phyloP scores from a whole-genome alignment of 176 grass and related monocot genomes.

The Triticum urartu region DNA sequence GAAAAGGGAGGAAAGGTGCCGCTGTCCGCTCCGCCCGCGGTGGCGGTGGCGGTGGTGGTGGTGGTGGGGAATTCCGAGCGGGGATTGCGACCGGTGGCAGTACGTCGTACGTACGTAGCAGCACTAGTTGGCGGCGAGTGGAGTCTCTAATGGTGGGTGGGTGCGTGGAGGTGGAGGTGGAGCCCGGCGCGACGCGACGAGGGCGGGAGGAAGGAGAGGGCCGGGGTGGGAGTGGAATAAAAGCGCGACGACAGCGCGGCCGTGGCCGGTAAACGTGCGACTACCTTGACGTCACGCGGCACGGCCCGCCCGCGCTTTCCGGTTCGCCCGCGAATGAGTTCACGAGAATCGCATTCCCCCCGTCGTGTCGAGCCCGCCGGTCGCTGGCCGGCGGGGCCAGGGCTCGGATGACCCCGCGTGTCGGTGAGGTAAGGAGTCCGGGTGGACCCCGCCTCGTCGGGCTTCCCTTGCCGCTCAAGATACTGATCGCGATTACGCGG shows the following conservation, averaged over 20 bases:
- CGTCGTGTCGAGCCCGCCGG: not conserved
- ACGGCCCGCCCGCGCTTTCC: conserved; percentile 18
- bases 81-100: not conserved
- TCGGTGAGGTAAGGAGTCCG: too few species aligned
- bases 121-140: not conserved
- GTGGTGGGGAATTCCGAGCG: conserved; percentile 14
- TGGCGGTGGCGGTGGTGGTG: not conserved
- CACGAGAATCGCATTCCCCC: not conserved
- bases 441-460: too few species aligned
- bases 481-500: not conserved
- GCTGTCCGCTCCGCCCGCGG: not conserved
- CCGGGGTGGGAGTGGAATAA: conserved; percentile 7
- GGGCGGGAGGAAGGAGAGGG: not conserved
- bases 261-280: conserved; percentile 4
- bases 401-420: not conserved
- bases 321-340: not conserved
- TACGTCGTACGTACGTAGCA: not conserved
- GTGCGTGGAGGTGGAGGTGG: not conserved
- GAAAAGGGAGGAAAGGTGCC: not conserved
- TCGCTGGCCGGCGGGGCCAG: not conserved
- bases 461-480: not conserved
- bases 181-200: conserved; percentile 11
- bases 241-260: conserved; percentile 18
- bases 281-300: not conserved
- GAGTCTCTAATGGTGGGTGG: not conserved